Conservation (phyloP, 2,329 filamentous ascomycete species). For the Mycosphaerelloides madeirae region DNA sequence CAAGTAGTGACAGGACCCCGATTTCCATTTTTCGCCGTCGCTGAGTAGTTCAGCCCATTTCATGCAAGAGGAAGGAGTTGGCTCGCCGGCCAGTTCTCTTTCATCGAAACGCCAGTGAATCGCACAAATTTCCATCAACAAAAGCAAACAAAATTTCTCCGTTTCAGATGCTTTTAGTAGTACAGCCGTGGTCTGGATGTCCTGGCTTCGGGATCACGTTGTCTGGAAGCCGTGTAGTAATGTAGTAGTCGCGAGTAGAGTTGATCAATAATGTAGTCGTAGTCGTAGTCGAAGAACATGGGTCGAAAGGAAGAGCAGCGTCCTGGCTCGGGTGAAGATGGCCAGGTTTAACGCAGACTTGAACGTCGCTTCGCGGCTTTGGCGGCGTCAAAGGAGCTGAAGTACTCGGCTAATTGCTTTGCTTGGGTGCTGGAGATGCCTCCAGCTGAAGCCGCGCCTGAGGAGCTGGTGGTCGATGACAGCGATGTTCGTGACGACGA, state of each 20-base stretch:
- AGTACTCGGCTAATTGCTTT: constrained; percentile 79
- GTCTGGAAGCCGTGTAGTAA: constrained; percentile 9
- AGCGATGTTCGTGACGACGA: constrained; percentile 83
- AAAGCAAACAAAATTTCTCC: background rate
- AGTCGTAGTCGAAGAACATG: constrained; percentile 2
- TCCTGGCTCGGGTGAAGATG: too few relatives aligned
- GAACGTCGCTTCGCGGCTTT: constrained; percentile 52
- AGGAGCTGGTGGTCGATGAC: constrained; percentile 52
- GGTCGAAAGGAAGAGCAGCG: background rate
- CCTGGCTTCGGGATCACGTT: constrained; percentile 8
- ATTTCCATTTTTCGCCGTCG: constrained; percentile 2
- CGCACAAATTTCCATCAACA: background rate
- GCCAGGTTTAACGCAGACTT: constrained; percentile 23
- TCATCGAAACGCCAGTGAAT: constrained; percentile 5
- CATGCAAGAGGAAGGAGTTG: constrained; percentile 9
- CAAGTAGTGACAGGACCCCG: constrained; percentile 11
- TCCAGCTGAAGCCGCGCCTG: constrained; percentile 24
- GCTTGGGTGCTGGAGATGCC: constrained; percentile 70
- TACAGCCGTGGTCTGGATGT: constrained; percentile 15
- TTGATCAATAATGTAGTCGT: too few relatives aligned
- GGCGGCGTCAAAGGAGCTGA: constrained; percentile 81
- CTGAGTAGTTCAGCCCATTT: constrained; percentile 5
- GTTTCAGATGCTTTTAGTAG: constrained; percentile 23
- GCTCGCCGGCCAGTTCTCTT: constrained; percentile 15
- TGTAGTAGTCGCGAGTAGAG: background rate